A percentile compares a stretch with the other conserved stretches of the same genome.
phyloP scores from a whole-genome alignment of 129 eudicot species.

The Deinandra increscens region DNA sequence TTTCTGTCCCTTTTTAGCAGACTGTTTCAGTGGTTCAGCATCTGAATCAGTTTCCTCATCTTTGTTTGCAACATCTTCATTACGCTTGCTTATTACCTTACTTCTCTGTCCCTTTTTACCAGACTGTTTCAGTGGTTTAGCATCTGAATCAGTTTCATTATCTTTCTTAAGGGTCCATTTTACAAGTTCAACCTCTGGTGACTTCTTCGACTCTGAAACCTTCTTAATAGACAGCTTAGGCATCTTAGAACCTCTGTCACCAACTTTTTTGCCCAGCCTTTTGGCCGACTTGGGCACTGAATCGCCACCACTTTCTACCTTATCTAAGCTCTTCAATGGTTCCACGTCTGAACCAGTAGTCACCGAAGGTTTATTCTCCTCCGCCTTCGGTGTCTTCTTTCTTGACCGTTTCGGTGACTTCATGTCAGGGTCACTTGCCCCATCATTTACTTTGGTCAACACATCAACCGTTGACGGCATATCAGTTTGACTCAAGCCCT shows the following conservation, averaged over 20 bases:
- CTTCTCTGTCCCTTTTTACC: slow-evolving; percentile 36
- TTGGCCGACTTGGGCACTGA: slow-evolving; percentile 6
- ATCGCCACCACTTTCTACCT: neutral
- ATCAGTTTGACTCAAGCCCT: neutral
- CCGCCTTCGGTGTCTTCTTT: slow-evolving; percentile 32
- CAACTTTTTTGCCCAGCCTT: slow-evolving; percentile 11
- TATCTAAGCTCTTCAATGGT: neutral
- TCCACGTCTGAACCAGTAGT: slow-evolving; percentile 20
- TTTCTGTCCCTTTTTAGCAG: slow-evolving; percentile 34
- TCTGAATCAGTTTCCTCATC: slow-evolving; percentile 37
- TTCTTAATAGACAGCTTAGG: slow-evolving; percentile 27
- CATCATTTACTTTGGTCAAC: slow-evolving; percentile 20
- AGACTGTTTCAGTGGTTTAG: slow-evolving; percentile 30
- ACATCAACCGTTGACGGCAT: slow-evolving; percentile 28
- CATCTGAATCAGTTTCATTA: slow-evolving; percentile 19
- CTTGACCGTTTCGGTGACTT: slow-evolving; percentile 34
- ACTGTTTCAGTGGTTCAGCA: slow-evolving; percentile 29
- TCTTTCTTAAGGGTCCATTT: slow-evolving; percentile 7
- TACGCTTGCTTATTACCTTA: slow-evolving; percentile 32
- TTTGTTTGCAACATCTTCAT: slow-evolving; percentile 30
- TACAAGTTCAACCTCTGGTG: slow-evolving; percentile 15
- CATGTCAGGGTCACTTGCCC: slow-evolving; percentile 34
- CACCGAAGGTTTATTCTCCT: slow-evolving; percentile 28
- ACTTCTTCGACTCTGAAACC: slow-evolving; percentile 25
- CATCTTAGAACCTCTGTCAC: slow-evolving; percentile 18